These are phyloP conservation scores for Colletotrichum orchidophilum DNA, from an alignment of 2,329 filamentous ascomycete species.

Conservation along the genomic window DNA sequence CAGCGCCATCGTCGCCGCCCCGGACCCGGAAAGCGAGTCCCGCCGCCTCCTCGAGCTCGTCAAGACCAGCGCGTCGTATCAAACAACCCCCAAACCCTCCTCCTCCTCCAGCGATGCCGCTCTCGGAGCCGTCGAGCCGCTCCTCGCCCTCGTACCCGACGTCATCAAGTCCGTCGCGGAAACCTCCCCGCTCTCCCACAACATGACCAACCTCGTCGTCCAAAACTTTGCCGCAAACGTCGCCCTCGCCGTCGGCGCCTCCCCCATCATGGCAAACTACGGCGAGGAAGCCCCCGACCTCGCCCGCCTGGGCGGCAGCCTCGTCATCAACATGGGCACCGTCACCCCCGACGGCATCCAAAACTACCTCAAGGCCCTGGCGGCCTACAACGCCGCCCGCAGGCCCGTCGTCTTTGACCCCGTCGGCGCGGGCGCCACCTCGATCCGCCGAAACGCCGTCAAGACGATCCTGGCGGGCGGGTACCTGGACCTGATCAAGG, in stretches of 20 bases:
- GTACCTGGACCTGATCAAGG: conserved; percentile 90
- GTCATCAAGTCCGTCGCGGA: conserved; percentile 70
- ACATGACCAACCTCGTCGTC: conserved; percentile 97
- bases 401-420: conserved; percentile 87
- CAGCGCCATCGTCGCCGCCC: conserved; percentile 83
- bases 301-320: conserved; percentile 76
- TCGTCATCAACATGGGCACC: conserved; percentile 96
- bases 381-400: conserved; percentile 81
- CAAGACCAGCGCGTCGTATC: conserved; percentile 47
- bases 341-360: conserved; percentile 78
- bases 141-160: conserved; percentile 44
- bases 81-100: conserved; percentile 10
- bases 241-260: conserved; percentile 83
- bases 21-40: conserved; percentile 72
- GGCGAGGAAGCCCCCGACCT: conserved; percentile 84
- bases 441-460: conserved; percentile 75
- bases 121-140: conserved; percentile 24
- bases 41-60: conserved; percentile 67
- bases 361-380: conserved; percentile 78
- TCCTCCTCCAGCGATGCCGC: neutral
- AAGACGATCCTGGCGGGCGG: conserved; percentile 76
- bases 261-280: conserved; percentile 94
- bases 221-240: conserved; percentile 96
- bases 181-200: conserved; percentile 82
- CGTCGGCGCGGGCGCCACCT: conserved; percentile 64